Base-by-base conservation (phyloP, 169 alveolate species). In the Plasmodium knowlesi region DNA sequence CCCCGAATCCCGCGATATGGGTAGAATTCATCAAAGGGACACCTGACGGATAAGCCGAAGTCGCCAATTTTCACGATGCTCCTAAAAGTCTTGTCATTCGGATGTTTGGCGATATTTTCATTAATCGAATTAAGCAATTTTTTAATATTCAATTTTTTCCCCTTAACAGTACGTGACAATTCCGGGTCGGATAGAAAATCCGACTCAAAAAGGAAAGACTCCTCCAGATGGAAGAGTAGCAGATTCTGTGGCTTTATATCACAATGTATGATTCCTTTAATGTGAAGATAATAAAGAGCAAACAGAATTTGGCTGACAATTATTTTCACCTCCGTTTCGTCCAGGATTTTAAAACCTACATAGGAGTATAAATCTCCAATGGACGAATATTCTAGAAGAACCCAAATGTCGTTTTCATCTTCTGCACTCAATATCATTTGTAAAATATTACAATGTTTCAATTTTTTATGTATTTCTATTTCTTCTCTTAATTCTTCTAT, bases 161-260 rank as follows among this genome's bases (percentile, higher is more conserved):
- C 28, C 43, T 74, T 50, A 4, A 9, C 16, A 54, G 3, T 41
- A 8, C 30, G 54, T 30, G 37, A 14, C 8, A 19, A 19, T 6
- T 74, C 53, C 19, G 32, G 19, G 22, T 86, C 53, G 28, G 85
- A 70, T 30, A 86, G 72, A 1, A 72, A 8, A 37, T 86, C 79
- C 5, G 83, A 28, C 9, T 53, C 28, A 50, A 67, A 34, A 30
- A 43, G 73, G 28, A 78, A 41, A 14, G 92, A 57, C 83, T 76
- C 83, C 25, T 82, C 95, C n/a, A 92, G 78, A 12, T 82, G 90
- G 67, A 94, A 95, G 41, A 96, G 83, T 73, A 96, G 92, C 50
- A 96, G 70, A 88, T 96, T 96, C 84, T 96, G 96, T 25, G 96
- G 96, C 89, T 96, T 96, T n/a, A 96, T 92, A 93, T 96, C 98